A percentile compares a stretch with the other conserved stretches of the same genome.
Conservation (phyloP, 306 rosid species). For the Aeschynomene evenia region DNA sequence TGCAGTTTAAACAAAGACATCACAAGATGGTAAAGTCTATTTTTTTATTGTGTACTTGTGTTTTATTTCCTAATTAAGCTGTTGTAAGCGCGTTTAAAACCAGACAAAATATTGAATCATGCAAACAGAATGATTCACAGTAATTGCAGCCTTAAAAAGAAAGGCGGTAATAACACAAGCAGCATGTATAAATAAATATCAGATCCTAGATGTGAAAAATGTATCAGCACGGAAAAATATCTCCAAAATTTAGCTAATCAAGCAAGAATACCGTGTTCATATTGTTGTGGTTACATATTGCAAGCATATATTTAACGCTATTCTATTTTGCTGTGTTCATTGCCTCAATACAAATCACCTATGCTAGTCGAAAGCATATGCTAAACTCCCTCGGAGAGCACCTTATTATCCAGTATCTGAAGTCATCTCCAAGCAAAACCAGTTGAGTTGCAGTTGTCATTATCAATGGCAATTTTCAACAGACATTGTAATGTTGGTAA, state of each 20-base stretch:
- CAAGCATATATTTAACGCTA: too few species aligned
- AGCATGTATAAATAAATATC: not conserved
- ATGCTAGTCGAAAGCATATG: not conserved
- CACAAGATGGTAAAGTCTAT: too few species aligned
- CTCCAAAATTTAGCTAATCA: not conserved
- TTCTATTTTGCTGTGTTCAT: not conserved
- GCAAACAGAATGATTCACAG: not conserved
- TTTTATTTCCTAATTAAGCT: not conserved
- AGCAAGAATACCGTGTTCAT: not conserved
- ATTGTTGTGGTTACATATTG: too few species aligned
- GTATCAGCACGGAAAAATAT: not conserved
- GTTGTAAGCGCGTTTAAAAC: constrained; percentile 13
- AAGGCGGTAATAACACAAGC: not conserved
- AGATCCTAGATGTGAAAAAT: not conserved
- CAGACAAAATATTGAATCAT: not conserved
- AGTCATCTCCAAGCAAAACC: constrained; percentile 1
- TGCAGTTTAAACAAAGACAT: not conserved
- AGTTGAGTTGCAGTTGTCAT: not conserved
- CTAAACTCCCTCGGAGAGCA: constrained; percentile 1
- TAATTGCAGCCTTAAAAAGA: not conserved
- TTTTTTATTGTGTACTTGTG: too few species aligned
- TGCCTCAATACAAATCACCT: not conserved
- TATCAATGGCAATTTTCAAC: not conserved
- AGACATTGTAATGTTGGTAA: not conserved
- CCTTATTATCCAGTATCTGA: not conserved